Conservation (phyloP, 495 filamentous ascomycete genomes). For the Podospora didyma region DNA sequence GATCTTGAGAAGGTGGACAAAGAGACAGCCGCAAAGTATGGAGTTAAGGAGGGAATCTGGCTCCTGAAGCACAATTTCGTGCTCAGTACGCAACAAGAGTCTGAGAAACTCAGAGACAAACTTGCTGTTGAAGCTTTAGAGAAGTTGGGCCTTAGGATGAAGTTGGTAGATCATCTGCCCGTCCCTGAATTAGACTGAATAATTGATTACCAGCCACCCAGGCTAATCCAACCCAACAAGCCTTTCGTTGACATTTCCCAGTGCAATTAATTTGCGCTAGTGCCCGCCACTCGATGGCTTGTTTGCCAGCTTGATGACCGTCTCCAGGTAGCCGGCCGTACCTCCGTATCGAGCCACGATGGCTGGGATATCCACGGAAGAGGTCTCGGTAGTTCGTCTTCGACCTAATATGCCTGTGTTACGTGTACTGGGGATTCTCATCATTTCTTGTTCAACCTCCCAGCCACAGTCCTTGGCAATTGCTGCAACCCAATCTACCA, state of each 20-base stretch:
- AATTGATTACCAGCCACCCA: background rate
- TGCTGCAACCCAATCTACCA: conserved; percentile 64
- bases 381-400: conserved; percentile 17
- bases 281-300: conserved; percentile 3
- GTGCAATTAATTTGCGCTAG: conserved; percentile 8
- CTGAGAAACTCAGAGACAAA: conserved; percentile 61
- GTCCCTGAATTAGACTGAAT: conserved; percentile 55
- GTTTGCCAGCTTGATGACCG: conserved; percentile 49
- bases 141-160: conserved; percentile 67
- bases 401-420: conserved; percentile 77
- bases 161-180: conserved; percentile 77
- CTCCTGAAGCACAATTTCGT: conserved; percentile 77
- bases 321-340: conserved; percentile 50
- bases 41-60: conserved; percentile 64
- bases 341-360: conserved; percentile 51
- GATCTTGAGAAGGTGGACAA: conserved; percentile 63
- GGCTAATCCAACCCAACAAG: background rate
- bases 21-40: conserved; percentile 55
- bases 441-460: conserved; percentile 69
- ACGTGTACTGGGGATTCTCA: conserved; percentile 86
- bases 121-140: conserved; percentile 70
- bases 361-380: conserved; percentile 28
- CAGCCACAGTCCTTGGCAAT: conserved; percentile 70
- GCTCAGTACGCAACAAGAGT: conserved; percentile 62
- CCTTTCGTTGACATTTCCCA: too few relatives aligned